Conservation (phyloP, 2,329 filamentous ascomycete genomes). For the Penicillium nordicum region DNA sequence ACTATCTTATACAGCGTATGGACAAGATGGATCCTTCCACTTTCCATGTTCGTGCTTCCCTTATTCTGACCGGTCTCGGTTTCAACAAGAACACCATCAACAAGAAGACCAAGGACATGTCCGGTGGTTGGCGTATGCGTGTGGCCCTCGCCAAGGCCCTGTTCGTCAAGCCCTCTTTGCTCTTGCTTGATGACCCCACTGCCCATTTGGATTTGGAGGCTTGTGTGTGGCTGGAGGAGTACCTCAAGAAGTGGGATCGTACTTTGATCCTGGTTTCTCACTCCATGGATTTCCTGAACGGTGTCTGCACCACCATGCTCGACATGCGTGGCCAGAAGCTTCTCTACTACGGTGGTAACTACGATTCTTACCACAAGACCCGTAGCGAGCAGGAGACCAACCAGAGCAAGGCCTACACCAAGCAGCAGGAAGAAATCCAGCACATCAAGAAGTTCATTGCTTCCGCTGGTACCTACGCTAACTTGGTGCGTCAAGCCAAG, state of each 20-base stretch:
- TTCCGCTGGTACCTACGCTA: slow-evolving; percentile 98
- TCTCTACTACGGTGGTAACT: slow-evolving; percentile 99
- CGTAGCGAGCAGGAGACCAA: slow-evolving; percentile 91
- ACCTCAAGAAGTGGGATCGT: slow-evolving; percentile 98
- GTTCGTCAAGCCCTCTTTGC: slow-evolving; percentile 94
- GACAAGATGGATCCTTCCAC: slow-evolving; percentile 98
- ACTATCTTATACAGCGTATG: slow-evolving; percentile 66
- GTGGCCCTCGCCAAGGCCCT: slow-evolving; percentile 95
- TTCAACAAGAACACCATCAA: slow-evolving; percentile 98
- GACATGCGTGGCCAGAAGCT: slow-evolving; percentile 91
- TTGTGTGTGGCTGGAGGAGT: slow-evolving; percentile 99
- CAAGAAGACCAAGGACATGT: slow-evolving; percentile 99
- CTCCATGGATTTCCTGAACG: slow-evolving; percentile 98
- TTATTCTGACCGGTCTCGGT: slow-evolving; percentile 96
- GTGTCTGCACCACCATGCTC: slow-evolving; percentile 97
- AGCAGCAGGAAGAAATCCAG: slow-evolving; percentile 97
- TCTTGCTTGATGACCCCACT: slow-evolving; percentile 96
- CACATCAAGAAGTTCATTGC: slow-evolving; percentile 99
- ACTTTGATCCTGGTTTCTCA: slow-evolving; percentile 96
- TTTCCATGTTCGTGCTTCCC: slow-evolving; percentile 89
- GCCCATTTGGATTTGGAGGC: slow-evolving; percentile 99
- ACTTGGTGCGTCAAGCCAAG: slow-evolving; percentile 97
- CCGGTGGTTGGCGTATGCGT: slow-evolving; percentile 99
- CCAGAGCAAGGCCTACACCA: slow-evolving; percentile 98
- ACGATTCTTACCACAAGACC: slow-evolving; percentile 97